Conservation (phyloP, 441 rosid species). For the Bocquillonia castaneifolia region DNA sequence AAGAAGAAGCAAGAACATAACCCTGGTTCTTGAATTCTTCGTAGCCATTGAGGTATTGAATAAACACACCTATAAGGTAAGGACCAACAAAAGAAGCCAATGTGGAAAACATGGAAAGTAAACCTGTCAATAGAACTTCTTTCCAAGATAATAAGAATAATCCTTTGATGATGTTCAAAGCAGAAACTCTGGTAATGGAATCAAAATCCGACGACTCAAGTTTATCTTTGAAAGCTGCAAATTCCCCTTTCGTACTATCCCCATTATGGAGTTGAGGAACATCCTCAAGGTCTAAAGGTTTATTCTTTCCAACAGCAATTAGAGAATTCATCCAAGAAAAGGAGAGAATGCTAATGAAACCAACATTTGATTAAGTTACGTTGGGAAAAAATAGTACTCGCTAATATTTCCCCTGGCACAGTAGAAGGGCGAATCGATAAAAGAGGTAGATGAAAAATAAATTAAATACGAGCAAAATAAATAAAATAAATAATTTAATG, state of each 20-base stretch:
- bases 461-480: no score
- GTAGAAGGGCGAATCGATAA: no score
- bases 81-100: slow-evolving; percentile 72
- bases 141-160: slow-evolving; percentile 55
- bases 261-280: slow-evolving; percentile 66
- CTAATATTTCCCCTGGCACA: no score
- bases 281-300: slow-evolving; percentile 68
- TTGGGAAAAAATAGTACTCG: no score
- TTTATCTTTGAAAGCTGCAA: slow-evolving; percentile 38
- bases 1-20: slow-evolving; percentile 37
- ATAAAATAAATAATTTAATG: no score
- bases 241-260: slow-evolving; percentile 51
- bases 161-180: slow-evolving; percentile 55
- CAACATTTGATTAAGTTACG: slow-evolving; percentile 60
- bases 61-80: slow-evolving; percentile 67
- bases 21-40: slow-evolving; percentile 43
- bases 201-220: slow-evolving; percentile 41
- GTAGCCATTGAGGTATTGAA: slow-evolving; percentile 64
- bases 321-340: slow-evolving; percentile 76
- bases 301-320: slow-evolving; percentile 66
- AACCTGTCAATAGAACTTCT: slow-evolving; percentile 47
- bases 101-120: slow-evolving; percentile 40
- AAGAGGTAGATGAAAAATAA: no score
- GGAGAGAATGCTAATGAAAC: slow-evolving; percentile 47
- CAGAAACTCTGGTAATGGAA: slow-evolving; percentile 37